Base-by-base conservation (phyloP, 768 basidiomycete species). In the Rhodotorula paludigena region DNA sequence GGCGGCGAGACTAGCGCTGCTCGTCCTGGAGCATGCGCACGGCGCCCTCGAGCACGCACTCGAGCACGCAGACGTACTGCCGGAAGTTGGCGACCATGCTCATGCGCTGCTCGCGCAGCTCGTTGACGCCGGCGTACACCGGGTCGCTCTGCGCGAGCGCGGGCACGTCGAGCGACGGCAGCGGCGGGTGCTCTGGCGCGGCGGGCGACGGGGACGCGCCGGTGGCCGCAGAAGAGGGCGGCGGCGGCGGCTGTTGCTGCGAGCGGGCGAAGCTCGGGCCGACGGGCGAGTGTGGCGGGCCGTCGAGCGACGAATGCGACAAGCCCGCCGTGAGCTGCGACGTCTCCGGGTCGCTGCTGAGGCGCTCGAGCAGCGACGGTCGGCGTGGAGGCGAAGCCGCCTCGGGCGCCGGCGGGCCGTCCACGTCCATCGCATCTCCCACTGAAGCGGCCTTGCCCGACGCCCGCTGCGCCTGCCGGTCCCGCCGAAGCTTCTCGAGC, bases 91-190 rank as follows among this genome's bases (percentile, higher is more conserved):
- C 93, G 76, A 93, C 94, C 68, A 96, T 79, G 75, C 90, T 92
- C 94, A 98, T 98, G 60, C 94, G 82, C 79, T 97, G 93, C 78
- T 93, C 87, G 52, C 94, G 84, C 87, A 98, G 91, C 76, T 92
- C 90, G 78, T 93, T 90, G 57, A 97, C 82, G 1, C 96, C 84
- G 61, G 85, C 83, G 77, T 83, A 85, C 47, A 96, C 84, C 6
- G 94, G 94, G 54, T 90, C 87, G 42, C 60, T 32, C 39, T 85
- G 42, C 82, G 81, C 51, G 85, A 85, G 66, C 90, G 78, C 52
- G 81, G 79, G 63, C 12, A 38, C 44, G 6, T 28, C 48, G 45
- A 59, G 12, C 28, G 60, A 18, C 14, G 55, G 48, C 25, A 53
- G 53, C 16, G 23, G 0, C 38, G 59, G 45, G 14, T 47, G 52